Evolutionary conservation across 75 land plant genomes (phyloP).

Genomic region (Selaginella tamariscina): DNA sequence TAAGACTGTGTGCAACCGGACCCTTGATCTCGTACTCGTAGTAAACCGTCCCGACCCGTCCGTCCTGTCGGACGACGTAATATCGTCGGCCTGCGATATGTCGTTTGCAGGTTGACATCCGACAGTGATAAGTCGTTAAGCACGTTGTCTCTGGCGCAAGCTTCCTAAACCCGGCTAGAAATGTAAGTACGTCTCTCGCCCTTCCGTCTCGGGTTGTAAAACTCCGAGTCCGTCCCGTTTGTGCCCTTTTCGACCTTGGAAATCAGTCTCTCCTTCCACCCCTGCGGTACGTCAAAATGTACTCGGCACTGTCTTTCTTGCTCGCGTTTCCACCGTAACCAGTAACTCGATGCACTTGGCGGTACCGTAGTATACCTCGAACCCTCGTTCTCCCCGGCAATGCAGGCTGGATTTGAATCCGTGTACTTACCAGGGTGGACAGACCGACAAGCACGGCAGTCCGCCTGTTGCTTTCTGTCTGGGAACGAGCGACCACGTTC

Average conservation of each 20-base stretch:
- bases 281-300: slow-evolving; percentile 70
- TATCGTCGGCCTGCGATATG: slow-evolving; percentile 50
- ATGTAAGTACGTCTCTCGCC: slow-evolving; percentile 82
- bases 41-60: slow-evolving; percentile 69
- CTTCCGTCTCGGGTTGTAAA: slow-evolving; percentile 75
- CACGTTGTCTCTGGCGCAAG: slow-evolving; percentile 69
- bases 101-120: slow-evolving; percentile 72
- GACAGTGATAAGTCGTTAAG: slow-evolving; percentile 74
- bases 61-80: slow-evolving; percentile 45
- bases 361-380: slow-evolving; percentile 69
- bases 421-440: no score
- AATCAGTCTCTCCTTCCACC: slow-evolving; percentile 91
- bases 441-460: no score
- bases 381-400: no score
- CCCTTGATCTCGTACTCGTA: slow-evolving; percentile 91
- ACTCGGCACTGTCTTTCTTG: slow-evolving; percentile 84
- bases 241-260: slow-evolving; percentile 97
- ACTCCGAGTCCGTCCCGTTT: slow-evolving; percentile 94
- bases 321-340: slow-evolving; percentile 76
- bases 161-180: slow-evolving; percentile 59
- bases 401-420: no score
- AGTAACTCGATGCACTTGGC: slow-evolving; percentile 92
- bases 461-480: no score
- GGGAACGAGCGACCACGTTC: no score
- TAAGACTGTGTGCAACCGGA: slow-evolving; percentile 66